Conservation (phyloP, 495 filamentous ascomycete genomes). For the Daldinia decipiens region DNA sequence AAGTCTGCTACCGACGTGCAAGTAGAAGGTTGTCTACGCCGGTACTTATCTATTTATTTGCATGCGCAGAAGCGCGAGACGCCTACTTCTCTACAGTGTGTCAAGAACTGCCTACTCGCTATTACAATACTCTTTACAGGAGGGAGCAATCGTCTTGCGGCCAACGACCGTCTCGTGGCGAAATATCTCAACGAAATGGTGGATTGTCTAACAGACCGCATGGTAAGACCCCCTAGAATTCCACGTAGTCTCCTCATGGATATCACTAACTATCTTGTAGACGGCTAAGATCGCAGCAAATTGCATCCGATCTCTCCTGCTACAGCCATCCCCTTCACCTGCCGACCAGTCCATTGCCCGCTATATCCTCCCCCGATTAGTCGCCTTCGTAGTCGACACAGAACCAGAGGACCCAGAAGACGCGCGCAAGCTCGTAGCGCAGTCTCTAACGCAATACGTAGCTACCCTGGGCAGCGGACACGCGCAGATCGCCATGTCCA, state of each 20-base stretch:
- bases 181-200: slow-evolving; percentile 78
- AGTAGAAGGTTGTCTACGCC: slow-evolving; percentile 75
- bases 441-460: slow-evolving; percentile 77
- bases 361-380: slow-evolving; percentile 77
- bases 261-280: slow-evolving; percentile 50
- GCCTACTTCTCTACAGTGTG: slow-evolving; percentile 82
- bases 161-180: slow-evolving; percentile 74
- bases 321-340: slow-evolving; percentile 68
- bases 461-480: slow-evolving; percentile 62
- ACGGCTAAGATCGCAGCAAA: slow-evolving; percentile 87
- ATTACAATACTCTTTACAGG: slow-evolving; percentile 89
- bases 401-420: slow-evolving; percentile 78
- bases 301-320: slow-evolving; percentile 83
- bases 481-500: slow-evolving; percentile 68
- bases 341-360: slow-evolving; percentile 79
- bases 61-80: slow-evolving; percentile 85
- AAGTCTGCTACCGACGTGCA: slow-evolving; percentile 59
- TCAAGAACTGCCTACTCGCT: slow-evolving; percentile 91
- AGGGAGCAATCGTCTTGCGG: slow-evolving; percentile 74
- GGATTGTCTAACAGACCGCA: slow-evolving; percentile 82
- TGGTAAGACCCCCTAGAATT: slow-evolving; percentile 56
- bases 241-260: slow-evolving; percentile 19
- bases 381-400: slow-evolving; percentile 76
- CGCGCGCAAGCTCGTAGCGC: slow-evolving; percentile 72
- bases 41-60: slow-evolving; percentile 81